These are phyloP conservation scores for Citrullus mucosospermus DNA, from an alignment of 306 rosid species.

Conservation along the genomic window DNA sequence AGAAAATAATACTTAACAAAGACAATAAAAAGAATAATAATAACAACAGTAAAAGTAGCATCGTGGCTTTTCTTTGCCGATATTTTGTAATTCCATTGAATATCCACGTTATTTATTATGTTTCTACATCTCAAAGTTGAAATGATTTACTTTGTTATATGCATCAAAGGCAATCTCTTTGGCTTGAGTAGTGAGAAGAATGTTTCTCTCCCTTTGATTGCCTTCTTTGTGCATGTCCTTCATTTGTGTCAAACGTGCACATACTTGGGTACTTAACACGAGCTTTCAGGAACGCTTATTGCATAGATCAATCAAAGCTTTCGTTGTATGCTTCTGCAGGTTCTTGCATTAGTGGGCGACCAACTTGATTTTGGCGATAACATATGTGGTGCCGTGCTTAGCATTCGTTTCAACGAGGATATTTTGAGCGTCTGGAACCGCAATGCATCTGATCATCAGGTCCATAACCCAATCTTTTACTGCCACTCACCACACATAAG, in stretches of 20 bases:
- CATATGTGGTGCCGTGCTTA: conserved; percentile 85
- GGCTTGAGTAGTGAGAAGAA: neutral
- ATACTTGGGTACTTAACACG: neutral
- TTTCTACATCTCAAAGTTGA: neutral
- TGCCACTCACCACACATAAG: neutral
- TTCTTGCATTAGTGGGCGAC: conserved; percentile 84
- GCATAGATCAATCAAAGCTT: neutral
- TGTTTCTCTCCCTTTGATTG: neutral
- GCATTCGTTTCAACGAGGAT: conserved; percentile 89
- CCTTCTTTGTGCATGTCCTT: neutral
- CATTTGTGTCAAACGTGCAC: neutral
- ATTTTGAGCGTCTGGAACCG: conserved; percentile 88
- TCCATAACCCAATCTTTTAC: conserved; percentile 13
- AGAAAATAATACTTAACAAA: no score
- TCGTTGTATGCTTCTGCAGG: conserved; percentile 26
- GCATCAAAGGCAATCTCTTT: neutral
- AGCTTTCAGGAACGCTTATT: neutral
- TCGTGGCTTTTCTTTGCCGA: neutral
- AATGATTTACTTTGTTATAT: neutral
- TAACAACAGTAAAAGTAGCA: no score
- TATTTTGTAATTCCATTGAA: neutral
- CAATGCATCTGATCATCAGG: conserved; percentile 86
- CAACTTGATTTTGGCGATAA: conserved; percentile 83
- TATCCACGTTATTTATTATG: neutral
- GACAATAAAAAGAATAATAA: no score